Base-by-base conservation (phyloP, 2,329 filamentous ascomycete species). In the Calonectria montana region DNA sequence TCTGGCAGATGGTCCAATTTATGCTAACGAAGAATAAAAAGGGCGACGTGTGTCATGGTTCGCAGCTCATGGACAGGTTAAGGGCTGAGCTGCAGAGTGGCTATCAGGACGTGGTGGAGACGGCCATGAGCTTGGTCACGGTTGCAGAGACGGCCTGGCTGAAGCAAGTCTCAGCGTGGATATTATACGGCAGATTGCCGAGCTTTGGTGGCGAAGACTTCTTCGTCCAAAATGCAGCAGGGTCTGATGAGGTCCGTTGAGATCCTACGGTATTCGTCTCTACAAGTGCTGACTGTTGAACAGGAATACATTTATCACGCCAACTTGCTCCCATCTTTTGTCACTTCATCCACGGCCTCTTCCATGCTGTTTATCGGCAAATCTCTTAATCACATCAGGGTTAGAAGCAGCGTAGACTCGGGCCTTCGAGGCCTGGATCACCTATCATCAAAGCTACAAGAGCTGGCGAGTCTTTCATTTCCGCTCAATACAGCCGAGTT, bases 321-420 rank as follows among this genome's bases (percentile, higher is more conserved):
- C 9, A 85, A 87, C 21, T 84, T 97, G 8, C 82, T 97, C 2
- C 97, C 97, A 0, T 91, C 91, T 15, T 97, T 98, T 80, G 94
- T 98, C 8, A 92, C 92, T 0, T 82, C 89, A 0, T 85, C 92
- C 5, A 94, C 94, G 1, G 95, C 94, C 9, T 88, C 90, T 4
- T 98, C 96, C 0, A 94, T 98, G 81, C 86, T 98, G 6, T 98
- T 98, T 80, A 93, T 98, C 73, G 97, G 97, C 13, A 94, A 94
- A 75, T 97, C 95, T 0, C 86, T 98, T 57, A 95, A 97, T 77
- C 94, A 97, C 75, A 93, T 98, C 67, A 89, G 93, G 62, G 88
- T 89, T 18, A 88, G 86, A 76, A 86, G 86, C 68, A 86, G 83
- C 57, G 80, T 85, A 12, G 85, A 87, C 71, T 83, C 84, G 16